Percentiles rank a stretch among this genome's conserved stretches.
Conservation (phyloP, 257 asterid species). For the Solanum sejunctum region DNA sequence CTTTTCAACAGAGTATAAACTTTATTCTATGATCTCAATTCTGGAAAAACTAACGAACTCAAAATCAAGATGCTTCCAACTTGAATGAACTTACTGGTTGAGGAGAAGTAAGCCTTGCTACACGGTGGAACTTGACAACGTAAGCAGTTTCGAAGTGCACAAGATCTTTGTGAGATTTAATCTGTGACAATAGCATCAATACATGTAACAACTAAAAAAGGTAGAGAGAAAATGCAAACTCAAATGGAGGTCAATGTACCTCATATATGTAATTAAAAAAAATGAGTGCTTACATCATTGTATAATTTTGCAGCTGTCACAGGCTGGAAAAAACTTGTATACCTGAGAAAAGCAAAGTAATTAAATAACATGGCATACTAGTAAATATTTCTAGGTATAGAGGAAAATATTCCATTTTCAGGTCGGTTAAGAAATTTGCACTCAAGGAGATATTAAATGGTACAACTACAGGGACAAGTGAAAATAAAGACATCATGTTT, state of each 20-base stretch:
- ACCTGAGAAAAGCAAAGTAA: constrained; percentile 45
- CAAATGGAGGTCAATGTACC: not conserved
- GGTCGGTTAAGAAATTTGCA: not conserved
- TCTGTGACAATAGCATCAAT: constrained; percentile 33
- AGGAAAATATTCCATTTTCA: not conserved
- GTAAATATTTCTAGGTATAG: not conserved
- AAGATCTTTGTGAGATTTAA: constrained; percentile 87
- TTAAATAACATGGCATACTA: not conserved
- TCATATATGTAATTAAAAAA: not conserved
- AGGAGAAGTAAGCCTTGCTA: constrained; percentile 75
- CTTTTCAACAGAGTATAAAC: not conserved
- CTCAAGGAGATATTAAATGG: not conserved
- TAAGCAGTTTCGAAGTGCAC: constrained; percentile 95
- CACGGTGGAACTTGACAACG: constrained; percentile 92
- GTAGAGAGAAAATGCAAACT: not conserved
- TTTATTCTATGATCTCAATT: not conserved
- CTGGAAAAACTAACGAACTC: not conserved
- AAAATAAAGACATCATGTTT: not conserved
- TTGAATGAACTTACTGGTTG: constrained; percentile 62
- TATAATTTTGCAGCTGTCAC: constrained; percentile 87
- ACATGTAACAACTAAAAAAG: not conserved
- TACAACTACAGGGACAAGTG: not conserved
- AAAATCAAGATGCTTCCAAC: constrained; percentile 6
- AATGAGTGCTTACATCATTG: constrained; percentile 59
- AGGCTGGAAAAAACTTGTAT: constrained; percentile 92